phyloP scores from a whole-genome alignment of 192 early-diverging fungal genomes.

The Phycomyces nitens region DNA sequence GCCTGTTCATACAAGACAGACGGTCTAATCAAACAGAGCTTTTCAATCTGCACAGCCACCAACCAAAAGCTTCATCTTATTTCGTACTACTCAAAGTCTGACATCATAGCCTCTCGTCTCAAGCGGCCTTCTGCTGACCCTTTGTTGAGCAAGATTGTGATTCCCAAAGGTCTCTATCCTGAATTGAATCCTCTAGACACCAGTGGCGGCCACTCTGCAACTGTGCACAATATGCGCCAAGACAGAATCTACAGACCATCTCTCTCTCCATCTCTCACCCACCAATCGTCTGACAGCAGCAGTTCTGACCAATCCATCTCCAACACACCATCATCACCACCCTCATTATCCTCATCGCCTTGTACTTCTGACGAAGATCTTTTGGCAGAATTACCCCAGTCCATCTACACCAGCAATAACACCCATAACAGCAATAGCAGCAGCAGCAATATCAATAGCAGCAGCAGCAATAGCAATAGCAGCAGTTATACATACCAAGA shows the following conservation, averaged over 20 bases:
- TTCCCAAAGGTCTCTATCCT: slow-evolving; percentile 83
- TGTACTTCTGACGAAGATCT: slow-evolving; percentile 37
- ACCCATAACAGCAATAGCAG: neutral
- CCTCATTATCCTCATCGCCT: slow-evolving; percentile 37
- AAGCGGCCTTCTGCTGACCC: slow-evolving; percentile 66
- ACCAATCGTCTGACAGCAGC: slow-evolving; percentile 4
- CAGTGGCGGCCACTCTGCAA: slow-evolving; percentile 31
- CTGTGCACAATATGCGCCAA: slow-evolving; percentile 23
- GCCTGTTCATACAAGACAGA: slow-evolving; percentile 65
- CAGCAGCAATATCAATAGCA: neutral
- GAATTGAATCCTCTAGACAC: slow-evolving; percentile 54
- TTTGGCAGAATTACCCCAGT: slow-evolving; percentile 14
- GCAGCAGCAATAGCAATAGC: neutral
- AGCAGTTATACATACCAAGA: neutral
- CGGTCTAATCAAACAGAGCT: slow-evolving; percentile 86
- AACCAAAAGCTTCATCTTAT: slow-evolving; percentile 85
- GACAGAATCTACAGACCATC: slow-evolving; percentile 3
- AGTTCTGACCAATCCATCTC: slow-evolving; percentile 1
- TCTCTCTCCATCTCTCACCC: slow-evolving; percentile 9
- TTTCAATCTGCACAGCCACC: slow-evolving; percentile 78
- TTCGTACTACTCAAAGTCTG: slow-evolving; percentile 85
- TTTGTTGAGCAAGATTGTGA: slow-evolving; percentile 57
- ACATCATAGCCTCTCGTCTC: slow-evolving; percentile 63
- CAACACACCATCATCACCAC: slow-evolving; percentile 28
- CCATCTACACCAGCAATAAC: slow-evolving; percentile 8